Conservation (phyloP, 805 yeast species). For the Candida manassasensis region DNA sequence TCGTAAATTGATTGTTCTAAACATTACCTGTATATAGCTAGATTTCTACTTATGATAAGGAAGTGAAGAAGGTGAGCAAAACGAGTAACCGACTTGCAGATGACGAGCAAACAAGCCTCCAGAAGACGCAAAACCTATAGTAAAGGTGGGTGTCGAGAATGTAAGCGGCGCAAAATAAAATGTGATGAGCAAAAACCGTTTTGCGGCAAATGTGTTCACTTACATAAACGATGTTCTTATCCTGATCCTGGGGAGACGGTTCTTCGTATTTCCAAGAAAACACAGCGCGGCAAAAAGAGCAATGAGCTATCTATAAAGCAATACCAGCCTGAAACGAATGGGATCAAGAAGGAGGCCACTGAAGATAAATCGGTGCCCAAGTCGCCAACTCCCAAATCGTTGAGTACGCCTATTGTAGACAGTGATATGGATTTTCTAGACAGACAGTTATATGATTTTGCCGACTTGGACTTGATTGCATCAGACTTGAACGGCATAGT, state of each 20-base stretch:
- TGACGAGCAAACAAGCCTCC: no score
- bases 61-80: no score
- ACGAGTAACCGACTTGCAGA: no score
- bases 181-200: constrained; percentile 33
- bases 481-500: neutral
- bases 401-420: neutral
- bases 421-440: constrained; percentile 2
- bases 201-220: constrained; percentile 33
- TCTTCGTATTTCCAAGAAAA: constrained; percentile 6
- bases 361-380: neutral
- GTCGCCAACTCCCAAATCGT: neutral
- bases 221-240: constrained; percentile 15
- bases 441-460: neutral
- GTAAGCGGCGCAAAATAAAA: constrained; percentile 41
- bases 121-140: neutral
- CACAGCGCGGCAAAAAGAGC: constrained; percentile 3
- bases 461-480: neutral
- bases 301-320: constrained; percentile 5
- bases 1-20: no score
- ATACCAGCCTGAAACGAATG: constrained; percentile 5
- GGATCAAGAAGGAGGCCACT: constrained; percentile 3
- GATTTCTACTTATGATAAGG: no score
- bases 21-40: no score
- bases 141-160: constrained; percentile 34
- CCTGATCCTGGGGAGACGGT: constrained; percentile 9